These are phyloP conservation scores for Sphaerosporella brunnea DNA, from an alignment of 495 filamentous ascomycete species.

Conservation along the genomic window DNA sequence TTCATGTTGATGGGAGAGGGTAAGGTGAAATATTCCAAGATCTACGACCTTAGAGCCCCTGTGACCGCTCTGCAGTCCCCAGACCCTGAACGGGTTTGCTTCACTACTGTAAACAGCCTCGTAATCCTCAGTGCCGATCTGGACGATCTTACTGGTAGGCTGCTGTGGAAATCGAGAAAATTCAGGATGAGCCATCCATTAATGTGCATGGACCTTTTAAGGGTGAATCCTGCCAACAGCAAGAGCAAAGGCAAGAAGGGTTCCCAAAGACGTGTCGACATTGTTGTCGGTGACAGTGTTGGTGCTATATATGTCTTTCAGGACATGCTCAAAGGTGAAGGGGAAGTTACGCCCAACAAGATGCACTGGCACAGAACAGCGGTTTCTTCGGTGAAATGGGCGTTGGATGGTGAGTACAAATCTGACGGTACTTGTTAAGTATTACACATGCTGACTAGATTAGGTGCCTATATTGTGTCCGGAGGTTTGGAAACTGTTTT, in stretches of 20 bases:
- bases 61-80: neutral
- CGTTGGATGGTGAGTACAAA: constrained; percentile 55
- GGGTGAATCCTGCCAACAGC: constrained; percentile 17
- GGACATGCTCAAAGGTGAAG: constrained; percentile 38
- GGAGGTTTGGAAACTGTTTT: constrained; percentile 80
- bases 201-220: constrained; percentile 37
- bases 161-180: neutral
- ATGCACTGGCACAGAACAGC: constrained; percentile 84
- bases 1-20: neutral
- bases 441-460: constrained; percentile 8
- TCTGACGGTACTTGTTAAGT: no score
- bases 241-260: constrained; percentile 25
- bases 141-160: no score
- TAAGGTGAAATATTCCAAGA: neutral
- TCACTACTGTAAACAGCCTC: neutral
- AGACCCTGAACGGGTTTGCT: constrained; percentile 3
- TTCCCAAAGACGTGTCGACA: constrained; percentile 34
- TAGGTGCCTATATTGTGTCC: constrained; percentile 91
- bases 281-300: constrained; percentile 54
- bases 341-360: constrained; percentile 28
- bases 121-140: neutral
- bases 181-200: constrained; percentile 17
- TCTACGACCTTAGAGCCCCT: neutral
- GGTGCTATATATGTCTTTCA: constrained; percentile 61
- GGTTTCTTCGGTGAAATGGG: constrained; percentile 71